A percentile compares a stretch with the other conserved stretches of the same genome.
Conservation (phyloP, 2,329 filamentous ascomycete species). For the Diaporthe citrichinensis region DNA sequence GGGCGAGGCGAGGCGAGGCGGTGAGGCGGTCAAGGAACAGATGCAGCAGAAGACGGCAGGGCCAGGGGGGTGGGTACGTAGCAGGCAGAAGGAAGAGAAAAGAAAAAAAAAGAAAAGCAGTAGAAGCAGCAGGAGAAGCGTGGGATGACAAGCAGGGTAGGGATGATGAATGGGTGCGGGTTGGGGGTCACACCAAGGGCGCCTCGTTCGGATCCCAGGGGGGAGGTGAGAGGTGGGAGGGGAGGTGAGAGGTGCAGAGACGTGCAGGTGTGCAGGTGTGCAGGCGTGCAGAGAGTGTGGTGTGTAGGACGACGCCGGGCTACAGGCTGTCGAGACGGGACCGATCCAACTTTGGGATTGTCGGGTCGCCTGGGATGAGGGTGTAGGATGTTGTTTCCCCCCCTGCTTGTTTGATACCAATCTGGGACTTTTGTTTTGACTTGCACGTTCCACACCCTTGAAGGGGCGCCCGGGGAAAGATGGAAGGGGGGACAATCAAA, state of each 20-base stretch:
- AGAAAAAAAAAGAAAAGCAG: background rate
- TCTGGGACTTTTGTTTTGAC: constrained; percentile 20
- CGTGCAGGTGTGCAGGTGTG: background rate
- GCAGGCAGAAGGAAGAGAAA: background rate
- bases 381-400: background rate
- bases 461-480: background rate
- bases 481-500: background rate
- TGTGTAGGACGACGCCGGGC: constrained; percentile 23
- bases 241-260: background rate
- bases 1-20: constrained; percentile 41
- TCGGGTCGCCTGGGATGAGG: constrained; percentile 6
- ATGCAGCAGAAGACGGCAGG: constrained; percentile 18
- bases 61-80: background rate
- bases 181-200: constrained; percentile 22
- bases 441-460: constrained; percentile 25
- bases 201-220: constrained; percentile 3
- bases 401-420: constrained; percentile 29
- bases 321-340: constrained; percentile 32
- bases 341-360: constrained; percentile 31
- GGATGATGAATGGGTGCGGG: constrained; percentile 25
- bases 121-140: background rate
- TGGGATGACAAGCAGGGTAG: constrained; percentile 38
- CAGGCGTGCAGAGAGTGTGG: background rate
- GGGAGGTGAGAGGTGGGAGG: background rate
- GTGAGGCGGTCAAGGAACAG: constrained; percentile 41